phyloP scores from a whole-genome alignment of 2,329 filamentous ascomycete species.

The Cladosporium oxysporum region DNA sequence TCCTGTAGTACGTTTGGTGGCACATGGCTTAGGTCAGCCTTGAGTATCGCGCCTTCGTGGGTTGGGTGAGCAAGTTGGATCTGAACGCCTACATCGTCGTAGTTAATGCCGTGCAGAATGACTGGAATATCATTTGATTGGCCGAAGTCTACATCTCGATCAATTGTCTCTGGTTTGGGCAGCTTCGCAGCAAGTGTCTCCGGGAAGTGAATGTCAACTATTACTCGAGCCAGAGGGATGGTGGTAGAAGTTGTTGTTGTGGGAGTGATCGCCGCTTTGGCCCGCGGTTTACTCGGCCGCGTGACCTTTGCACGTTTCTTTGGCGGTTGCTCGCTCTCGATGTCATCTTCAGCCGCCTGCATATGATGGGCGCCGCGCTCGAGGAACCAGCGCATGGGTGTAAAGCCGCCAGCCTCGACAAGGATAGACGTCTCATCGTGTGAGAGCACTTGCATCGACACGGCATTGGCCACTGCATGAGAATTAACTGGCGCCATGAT shows the following conservation, averaged over 20 bases:
- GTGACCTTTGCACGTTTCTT: slow-evolving; percentile 26
- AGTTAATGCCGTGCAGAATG: slow-evolving; percentile 24
- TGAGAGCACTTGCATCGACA: slow-evolving; percentile 30
- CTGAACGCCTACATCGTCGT: slow-evolving; percentile 22
- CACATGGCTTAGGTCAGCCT: slow-evolving; percentile 27
- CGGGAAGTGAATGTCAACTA: slow-evolving; percentile 34
- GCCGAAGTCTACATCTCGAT: slow-evolving; percentile 29
- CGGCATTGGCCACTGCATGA: slow-evolving; percentile 29
- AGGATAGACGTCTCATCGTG: slow-evolving; percentile 31
- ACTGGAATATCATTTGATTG: slow-evolving; percentile 25
- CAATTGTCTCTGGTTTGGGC: slow-evolving; percentile 20
- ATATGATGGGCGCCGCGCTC: slow-evolving; percentile 25
- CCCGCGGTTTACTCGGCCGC: background rate
- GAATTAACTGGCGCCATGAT: slow-evolving; percentile 26
- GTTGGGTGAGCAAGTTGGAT: slow-evolving; percentile 27
- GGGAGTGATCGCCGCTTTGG: background rate
- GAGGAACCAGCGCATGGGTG: slow-evolving; percentile 35
- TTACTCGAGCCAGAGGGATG: slow-evolving; percentile 31
- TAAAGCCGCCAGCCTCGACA: slow-evolving; percentile 37
- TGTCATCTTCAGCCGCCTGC: slow-evolving; percentile 18
- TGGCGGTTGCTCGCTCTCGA: slow-evolving; percentile 24
- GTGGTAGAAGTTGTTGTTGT: background rate
- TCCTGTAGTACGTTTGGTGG: slow-evolving; percentile 22
- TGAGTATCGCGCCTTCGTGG: slow-evolving; percentile 26
- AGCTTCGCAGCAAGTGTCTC: slow-evolving; percentile 23